Conservation (phyloP, 306 rosid genomes). For the Lathyrus oleraceus region DNA sequence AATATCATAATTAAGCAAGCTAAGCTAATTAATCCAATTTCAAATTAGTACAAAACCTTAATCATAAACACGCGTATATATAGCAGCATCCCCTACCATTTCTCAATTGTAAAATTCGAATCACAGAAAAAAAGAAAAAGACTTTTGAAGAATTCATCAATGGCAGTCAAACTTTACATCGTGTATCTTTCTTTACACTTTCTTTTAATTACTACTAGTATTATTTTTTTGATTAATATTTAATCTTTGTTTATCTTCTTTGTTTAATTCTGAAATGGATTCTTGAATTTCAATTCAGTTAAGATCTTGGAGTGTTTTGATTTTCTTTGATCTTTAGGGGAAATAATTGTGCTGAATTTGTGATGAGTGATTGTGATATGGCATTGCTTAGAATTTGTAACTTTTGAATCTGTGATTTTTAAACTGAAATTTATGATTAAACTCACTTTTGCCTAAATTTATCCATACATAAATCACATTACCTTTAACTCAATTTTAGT, state of each 20-base stretch:
- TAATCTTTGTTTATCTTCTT: slow-evolving; percentile 20
- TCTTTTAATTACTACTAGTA: background rate
- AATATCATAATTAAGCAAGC: slow-evolving; percentile 20
- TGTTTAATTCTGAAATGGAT: slow-evolving; percentile 20
- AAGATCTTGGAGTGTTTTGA: slow-evolving; percentile 19
- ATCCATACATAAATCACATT: no score
- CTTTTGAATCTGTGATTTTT: no score
- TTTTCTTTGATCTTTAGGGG: slow-evolving; percentile 33
- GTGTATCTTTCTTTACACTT: slow-evolving; percentile 56
- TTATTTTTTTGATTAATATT: slow-evolving; percentile 4
- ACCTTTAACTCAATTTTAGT: no score
- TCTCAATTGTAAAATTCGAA: slow-evolving; percentile 29
- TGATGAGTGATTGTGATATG: background rate
- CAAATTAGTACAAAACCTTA: slow-evolving; percentile 31
- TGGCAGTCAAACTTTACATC: slow-evolving; percentile 90
- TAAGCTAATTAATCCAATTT: slow-evolving; percentile 25
- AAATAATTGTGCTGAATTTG: background rate
- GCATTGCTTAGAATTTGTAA: background rate
- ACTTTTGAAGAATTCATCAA: slow-evolving; percentile 42
- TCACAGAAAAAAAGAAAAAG: background rate
- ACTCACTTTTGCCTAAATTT: no score
- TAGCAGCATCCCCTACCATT: slow-evolving; percentile 18
- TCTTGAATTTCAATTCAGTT: slow-evolving; percentile 26
- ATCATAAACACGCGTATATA: slow-evolving; percentile 32
- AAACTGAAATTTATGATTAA: no score